A percentile compares a stretch with the other conserved stretches of the same genome.
Evolutionary conservation across 1,139 yeast species (phyloP).

Genomic region (Nakaseomyces delphensis): DNA sequence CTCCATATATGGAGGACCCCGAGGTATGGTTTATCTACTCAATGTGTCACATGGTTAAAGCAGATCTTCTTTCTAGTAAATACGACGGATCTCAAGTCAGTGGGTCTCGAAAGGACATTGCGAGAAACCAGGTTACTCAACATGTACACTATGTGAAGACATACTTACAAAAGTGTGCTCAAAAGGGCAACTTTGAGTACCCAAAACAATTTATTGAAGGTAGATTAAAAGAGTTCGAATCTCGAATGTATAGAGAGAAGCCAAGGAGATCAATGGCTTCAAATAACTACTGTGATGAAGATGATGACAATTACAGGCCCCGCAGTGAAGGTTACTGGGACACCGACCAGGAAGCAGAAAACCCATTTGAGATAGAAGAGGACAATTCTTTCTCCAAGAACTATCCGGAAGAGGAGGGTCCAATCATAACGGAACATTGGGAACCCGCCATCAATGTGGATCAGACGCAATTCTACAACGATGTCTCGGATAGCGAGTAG

Average conservation of each 20-base stretch:
- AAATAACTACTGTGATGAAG: background rate
- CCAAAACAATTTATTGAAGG: constrained; percentile 18
- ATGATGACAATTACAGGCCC: background rate
- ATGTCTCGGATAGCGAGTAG: constrained; percentile 1
- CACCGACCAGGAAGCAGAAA: background rate
- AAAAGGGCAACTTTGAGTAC: constrained; percentile 17
- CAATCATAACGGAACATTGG: constrained; percentile 1
- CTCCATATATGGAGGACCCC: constrained; percentile 30
- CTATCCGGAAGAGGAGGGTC: background rate
- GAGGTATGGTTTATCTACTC: constrained; percentile 29
- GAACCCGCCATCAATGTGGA: constrained; percentile 3
- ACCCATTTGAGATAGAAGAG: constrained; percentile 4
- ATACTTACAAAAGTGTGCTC: constrained; percentile 15
- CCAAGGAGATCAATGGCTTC: background rate
- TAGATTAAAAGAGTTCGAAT: constrained; percentile 19
- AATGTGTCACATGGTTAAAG: constrained; percentile 24
- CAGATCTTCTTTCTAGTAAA: constrained; percentile 19
- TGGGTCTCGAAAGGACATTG: constrained; percentile 21
- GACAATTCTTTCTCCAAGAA: background rate
- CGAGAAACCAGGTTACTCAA: constrained; percentile 22
- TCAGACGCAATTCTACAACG: constrained; percentile 2
- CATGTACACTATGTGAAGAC: constrained; percentile 19
- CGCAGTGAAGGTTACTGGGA: background rate
- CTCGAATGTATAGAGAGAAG: constrained; percentile 9
- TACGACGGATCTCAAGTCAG: constrained; percentile 9